Conservation (phyloP, 2,329 filamentous ascomycete genomes). For the Myriosclerotinia scirpicola region DNA sequence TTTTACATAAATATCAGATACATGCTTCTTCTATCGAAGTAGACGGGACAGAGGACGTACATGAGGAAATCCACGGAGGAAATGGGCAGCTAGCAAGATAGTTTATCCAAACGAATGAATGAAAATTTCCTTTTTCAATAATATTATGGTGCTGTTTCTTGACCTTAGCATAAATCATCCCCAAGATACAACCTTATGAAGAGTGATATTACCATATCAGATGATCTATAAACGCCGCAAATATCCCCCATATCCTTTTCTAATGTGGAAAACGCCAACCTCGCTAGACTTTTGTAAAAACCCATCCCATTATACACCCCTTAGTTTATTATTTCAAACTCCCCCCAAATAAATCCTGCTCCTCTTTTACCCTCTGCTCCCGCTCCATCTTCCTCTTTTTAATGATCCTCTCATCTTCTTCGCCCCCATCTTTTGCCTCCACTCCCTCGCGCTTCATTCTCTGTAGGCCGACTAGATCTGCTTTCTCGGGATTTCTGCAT, state of each 20-base stretch:
- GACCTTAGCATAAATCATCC: slow-evolving; percentile 10
- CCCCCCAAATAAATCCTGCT: slow-evolving; percentile 41
- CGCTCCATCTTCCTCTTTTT: slow-evolving; percentile 48
- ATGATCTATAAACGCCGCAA: slow-evolving; percentile 6
- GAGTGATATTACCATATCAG: neutral
- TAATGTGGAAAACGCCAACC: slow-evolving; percentile 28
- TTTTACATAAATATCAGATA: slow-evolving; percentile 10
- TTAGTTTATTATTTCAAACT: slow-evolving; percentile 15
- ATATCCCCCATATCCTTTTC: neutral
- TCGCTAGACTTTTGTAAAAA: slow-evolving; percentile 29
- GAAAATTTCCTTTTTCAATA: slow-evolving; percentile 7
- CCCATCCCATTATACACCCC: slow-evolving; percentile 8
- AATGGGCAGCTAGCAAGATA: neutral
- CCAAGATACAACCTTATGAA: neutral
- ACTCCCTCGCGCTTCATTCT: slow-evolving; percentile 56
- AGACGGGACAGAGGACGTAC: neutral
- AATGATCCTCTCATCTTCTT: slow-evolving; percentile 35
- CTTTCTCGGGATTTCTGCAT: slow-evolving; percentile 72
- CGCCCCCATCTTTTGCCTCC: slow-evolving; percentile 34
- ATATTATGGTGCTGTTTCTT: neutral
- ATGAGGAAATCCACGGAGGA: neutral
- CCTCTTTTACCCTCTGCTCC: slow-evolving; percentile 41
- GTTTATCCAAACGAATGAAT: neutral
- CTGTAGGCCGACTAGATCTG: slow-evolving; percentile 64
- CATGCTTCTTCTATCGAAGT: slow-evolving; percentile 4